phyloP scores from a whole-genome alignment of 2,329 filamentous ascomycete species.

The Didymella segeticola region DNA sequence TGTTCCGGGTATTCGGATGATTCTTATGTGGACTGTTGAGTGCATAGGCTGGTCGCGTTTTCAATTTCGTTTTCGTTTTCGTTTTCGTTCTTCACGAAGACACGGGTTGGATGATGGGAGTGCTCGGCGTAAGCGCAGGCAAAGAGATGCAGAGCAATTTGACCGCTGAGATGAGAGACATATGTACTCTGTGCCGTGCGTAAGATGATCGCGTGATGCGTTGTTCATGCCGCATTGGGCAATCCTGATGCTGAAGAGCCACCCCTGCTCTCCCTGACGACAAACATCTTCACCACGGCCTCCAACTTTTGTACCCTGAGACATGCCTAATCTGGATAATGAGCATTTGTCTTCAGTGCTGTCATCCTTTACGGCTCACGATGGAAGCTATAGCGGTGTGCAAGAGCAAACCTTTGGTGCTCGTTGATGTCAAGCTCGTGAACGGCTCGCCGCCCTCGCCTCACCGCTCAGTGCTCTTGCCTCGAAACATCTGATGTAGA shows the following conservation, averaged over 20 bases:
- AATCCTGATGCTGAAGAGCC: not conserved
- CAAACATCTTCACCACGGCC: not conserved
- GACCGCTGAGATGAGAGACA: conserved; percentile 1
- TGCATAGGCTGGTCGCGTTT: conserved; percentile 14
- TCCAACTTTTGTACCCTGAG: not conserved
- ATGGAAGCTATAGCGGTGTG: not conserved
- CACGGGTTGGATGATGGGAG: conserved; percentile 5
- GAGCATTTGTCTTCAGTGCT: not conserved
- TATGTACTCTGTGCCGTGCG: not conserved
- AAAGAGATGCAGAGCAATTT: conserved; percentile 6
- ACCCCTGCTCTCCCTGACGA: conserved; percentile 3
- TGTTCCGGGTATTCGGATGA: conserved; percentile 9
- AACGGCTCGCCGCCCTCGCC: not conserved
- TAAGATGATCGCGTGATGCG: not conserved
- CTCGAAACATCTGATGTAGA: not conserved
- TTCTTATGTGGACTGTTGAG: conserved; percentile 9
- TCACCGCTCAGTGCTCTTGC: not conserved
- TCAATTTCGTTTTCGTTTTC: not conserved
- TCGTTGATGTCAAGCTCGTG: not conserved
- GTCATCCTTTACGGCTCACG: not conserved
- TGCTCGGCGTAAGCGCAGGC: conserved; percentile 12
- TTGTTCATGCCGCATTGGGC: not conserved
- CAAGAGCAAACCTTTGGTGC: not conserved
- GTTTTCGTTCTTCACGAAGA: conserved; percentile 3
- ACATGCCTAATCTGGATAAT: not conserved